Conservation (phyloP, 306 rosid genomes). For the Lagenaria siceraria region DNA sequence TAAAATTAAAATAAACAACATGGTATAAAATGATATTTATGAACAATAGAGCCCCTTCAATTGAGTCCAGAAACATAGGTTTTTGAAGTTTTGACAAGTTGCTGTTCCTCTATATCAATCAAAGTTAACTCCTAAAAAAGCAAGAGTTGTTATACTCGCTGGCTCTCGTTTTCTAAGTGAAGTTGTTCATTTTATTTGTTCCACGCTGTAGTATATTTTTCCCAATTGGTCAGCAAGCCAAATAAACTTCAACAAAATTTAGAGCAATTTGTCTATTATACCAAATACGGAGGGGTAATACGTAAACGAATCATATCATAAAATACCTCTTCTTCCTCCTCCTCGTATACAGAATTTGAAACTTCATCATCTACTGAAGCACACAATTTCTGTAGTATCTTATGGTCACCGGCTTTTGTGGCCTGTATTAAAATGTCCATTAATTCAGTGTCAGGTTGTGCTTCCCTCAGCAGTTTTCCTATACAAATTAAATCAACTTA, state of each 20-base stretch:
- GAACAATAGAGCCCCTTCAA: background rate
- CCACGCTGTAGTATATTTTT: background rate
- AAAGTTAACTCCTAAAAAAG: background rate
- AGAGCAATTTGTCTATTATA: background rate
- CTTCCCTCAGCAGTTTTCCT: slow-evolving; percentile 70
- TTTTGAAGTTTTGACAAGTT: background rate
- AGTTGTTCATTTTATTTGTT: background rate
- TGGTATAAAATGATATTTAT: background rate
- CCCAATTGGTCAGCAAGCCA: background rate
- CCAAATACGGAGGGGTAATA: background rate
- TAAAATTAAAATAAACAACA: background rate
- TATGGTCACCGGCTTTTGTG: slow-evolving; percentile 51
- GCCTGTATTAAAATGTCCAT: slow-evolving; percentile 69
- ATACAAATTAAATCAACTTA: slow-evolving; percentile 9
- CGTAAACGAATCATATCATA: background rate
- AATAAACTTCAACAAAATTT: background rate
- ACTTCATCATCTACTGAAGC: slow-evolving; percentile 29
- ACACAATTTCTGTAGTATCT: slow-evolving; percentile 45
- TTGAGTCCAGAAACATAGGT: background rate
- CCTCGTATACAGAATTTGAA: slow-evolving; percentile 36
- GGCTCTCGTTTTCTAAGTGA: background rate
- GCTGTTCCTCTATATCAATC: background rate
- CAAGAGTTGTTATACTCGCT: background rate
- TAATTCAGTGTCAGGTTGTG: slow-evolving; percentile 41
- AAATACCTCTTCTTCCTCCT: slow-evolving; percentile 55